Conservation (phyloP, 768 basidiomycete genomes). For the Lactifluus subvellereus region DNA sequence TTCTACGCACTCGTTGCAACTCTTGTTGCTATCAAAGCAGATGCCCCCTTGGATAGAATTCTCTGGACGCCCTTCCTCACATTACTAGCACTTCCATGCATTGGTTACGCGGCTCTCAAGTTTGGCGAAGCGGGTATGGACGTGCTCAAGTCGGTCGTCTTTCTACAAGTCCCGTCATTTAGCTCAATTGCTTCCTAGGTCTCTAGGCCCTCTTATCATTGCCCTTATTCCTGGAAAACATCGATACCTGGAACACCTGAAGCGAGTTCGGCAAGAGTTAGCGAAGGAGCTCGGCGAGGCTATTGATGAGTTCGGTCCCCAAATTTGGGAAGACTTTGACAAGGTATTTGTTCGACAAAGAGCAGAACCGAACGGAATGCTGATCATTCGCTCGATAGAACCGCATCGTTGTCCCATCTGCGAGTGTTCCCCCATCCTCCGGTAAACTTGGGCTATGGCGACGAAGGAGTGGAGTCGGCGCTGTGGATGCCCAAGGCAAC, state of each 20-base stretch:
- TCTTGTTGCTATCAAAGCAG: constrained; percentile 60
- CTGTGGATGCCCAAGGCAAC: constrained; percentile 74
- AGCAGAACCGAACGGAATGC: not conserved
- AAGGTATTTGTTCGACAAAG: constrained; percentile 42
- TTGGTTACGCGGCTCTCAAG: constrained; percentile 89
- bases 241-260: constrained; percentile 65
- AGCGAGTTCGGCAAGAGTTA: constrained; percentile 63
- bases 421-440: constrained; percentile 74
- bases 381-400: constrained; percentile 4
- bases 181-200: constrained; percentile 42
- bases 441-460: constrained; percentile 69
- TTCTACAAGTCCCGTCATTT: constrained; percentile 5
- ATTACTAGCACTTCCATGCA: constrained; percentile 66
- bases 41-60: constrained; percentile 54
- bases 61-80: constrained; percentile 73
- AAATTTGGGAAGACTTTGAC: constrained; percentile 81
- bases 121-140: constrained; percentile 98
- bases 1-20: constrained; percentile 82
- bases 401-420: constrained; percentile 78
- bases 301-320: constrained; percentile 84
- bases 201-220: constrained; percentile 83
- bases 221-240: constrained; percentile 86
- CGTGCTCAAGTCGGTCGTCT: constrained; percentile 73
- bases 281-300: constrained; percentile 77
- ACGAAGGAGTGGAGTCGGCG: constrained; percentile 69